These are phyloP conservation scores for Areca catechu DNA, from an alignment of 176 grass and related monocot species.

Conservation along the genomic window DNA sequence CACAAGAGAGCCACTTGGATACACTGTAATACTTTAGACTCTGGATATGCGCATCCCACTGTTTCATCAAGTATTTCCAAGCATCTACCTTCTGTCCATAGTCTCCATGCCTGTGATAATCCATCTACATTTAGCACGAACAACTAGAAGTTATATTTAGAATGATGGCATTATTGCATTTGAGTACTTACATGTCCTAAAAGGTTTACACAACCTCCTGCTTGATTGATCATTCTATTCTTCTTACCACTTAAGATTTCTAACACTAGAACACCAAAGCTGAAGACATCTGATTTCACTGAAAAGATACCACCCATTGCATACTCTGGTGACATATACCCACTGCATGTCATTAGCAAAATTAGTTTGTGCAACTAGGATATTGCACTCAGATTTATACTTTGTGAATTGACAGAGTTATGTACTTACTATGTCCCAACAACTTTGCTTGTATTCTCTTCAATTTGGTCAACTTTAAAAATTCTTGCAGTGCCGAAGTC, in stretches of 20 bases:
- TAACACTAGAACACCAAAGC: neutral
- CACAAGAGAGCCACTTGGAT: conserved; percentile 5
- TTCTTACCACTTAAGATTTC: conserved; percentile 4
- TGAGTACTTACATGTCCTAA: neutral
- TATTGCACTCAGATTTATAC: too few relatives aligned
- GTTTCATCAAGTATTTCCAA: neutral
- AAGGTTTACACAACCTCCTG: neutral
- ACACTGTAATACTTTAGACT: neutral
- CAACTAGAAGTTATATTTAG: neutral
- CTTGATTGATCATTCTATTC: neutral
- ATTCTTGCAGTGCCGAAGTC: conserved; percentile 59
- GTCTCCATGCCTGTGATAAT: neutral
- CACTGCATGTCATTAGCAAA: neutral
- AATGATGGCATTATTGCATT: neutral
- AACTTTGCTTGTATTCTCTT: conserved; percentile 31
- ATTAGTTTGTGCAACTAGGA: neutral
- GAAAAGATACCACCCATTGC: conserved; percentile 5
- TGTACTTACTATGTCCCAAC: conserved; percentile 63
- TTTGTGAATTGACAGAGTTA: neutral
- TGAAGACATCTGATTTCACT: conserved; percentile 8
- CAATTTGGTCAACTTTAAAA: conserved; percentile 41
- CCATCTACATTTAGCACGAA: neutral
- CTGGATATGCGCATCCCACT: neutral
- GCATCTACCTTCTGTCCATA: neutral
- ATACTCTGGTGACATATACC: conserved; percentile 4